Base-by-base conservation (phyloP, 176 grass and related monocot species). In the Cenchrus americanus region DNA sequence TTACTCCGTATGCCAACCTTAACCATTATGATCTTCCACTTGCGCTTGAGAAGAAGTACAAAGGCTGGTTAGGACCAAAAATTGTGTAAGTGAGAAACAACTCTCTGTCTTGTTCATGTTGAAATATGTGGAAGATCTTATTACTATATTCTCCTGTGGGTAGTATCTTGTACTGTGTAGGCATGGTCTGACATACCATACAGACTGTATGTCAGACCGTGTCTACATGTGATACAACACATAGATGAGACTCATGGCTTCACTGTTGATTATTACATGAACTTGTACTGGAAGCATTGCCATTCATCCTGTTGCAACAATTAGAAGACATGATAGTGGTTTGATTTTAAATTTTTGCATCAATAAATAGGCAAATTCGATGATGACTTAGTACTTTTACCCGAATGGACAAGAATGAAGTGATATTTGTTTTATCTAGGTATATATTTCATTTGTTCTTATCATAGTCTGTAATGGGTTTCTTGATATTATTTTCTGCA, bases 11-110 rank as follows among this genome's bases (percentile, higher is more conserved):
- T 6, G 55, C 32, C 75, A 96, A 82, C 40, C 91, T 96, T 53
- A 84, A 89, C 79, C 94, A 96, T 68, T 90, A 85, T 71, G 94
- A 96, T 87, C 32, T 88, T 69, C 94, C 94, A 2, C 83, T 92
- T 49, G 90, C 83, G 0, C 86, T 96, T 52, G 57, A 92, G 82
- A 87, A 96, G 46, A 96, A 96, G 81, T 91, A 96, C 69, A 62
- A 91, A 80, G 88, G 88, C 60, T 96, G 78, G 61, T 89, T 96
- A 87, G 87, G 83, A 50, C 83, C 78, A n/a, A 91, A 93, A 71
- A 93, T 96, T 49, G 78, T 91, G 94, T 93, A 86, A 96, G 94
- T 87, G 43, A 8, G 21, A 72, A 77, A 41, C 22, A 18, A 7
- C 48, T 8, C 57, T 62, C 53, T 79, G 12, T 71, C 4, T 47